These are phyloP conservation scores for Zygotorulaspora danielsina DNA, from an alignment of 805 yeast species.

Conservation along the genomic window DNA sequence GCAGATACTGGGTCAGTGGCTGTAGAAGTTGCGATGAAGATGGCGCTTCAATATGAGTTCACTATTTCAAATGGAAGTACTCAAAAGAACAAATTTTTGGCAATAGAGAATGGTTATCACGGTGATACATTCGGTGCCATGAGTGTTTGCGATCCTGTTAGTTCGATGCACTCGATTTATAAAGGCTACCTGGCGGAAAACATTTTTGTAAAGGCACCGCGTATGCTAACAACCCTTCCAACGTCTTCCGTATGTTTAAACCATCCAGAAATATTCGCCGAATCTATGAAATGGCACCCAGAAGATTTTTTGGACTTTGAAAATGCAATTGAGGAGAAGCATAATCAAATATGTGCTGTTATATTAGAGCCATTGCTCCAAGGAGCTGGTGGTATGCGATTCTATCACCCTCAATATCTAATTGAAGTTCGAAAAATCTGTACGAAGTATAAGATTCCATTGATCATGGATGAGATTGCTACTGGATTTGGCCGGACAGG, in stretches of 20 bases:
- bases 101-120: constrained; percentile 37
- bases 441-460: constrained; percentile 30
- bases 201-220: constrained; percentile 30
- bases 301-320: constrained; percentile 30
- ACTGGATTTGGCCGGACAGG: constrained; percentile 39
- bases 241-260: constrained; percentile 11
- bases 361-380: constrained; percentile 39
- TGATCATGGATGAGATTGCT: constrained; percentile 39
- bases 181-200: constrained; percentile 31
- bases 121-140: constrained; percentile 41
- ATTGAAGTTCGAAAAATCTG: constrained; percentile 35
- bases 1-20: constrained; percentile 35
- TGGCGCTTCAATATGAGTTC: constrained; percentile 35
- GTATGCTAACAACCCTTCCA: constrained; percentile 15
- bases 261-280: constrained; percentile 5
- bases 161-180: constrained; percentile 35
- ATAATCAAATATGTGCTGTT: constrained; percentile 35
- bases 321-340: constrained; percentile 28
- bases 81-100: constrained; percentile 31
- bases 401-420: constrained; percentile 35
- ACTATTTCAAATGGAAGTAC: constrained; percentile 16
- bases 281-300: constrained; percentile 18
- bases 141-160: constrained; percentile 37
- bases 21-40: constrained; percentile 40
- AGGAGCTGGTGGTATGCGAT: constrained; percentile 40